Evolutionary conservation across 139 green algal genomes (phyloP), one percentile per base, ranked within the genome.

Genomic region (Chlamydomonas applanata): DNA sequence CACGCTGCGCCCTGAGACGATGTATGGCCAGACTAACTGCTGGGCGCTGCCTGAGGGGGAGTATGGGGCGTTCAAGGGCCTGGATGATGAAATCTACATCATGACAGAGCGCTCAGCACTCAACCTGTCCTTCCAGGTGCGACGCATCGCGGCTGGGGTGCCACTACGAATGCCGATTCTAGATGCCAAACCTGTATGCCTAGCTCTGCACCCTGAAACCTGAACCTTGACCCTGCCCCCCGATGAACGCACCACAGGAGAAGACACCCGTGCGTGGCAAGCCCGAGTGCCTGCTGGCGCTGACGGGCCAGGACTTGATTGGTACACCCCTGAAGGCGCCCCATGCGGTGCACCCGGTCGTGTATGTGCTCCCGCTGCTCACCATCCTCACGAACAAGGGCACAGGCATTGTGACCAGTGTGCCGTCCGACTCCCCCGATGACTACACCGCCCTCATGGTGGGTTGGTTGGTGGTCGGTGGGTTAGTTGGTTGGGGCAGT

Each of bases 11-110:
- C 95, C 96, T 0, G 96, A 99, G 85, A 99, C 96, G n/a, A 99
- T 99, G 96, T 98, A 97, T 73, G 96, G 96, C 32, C 95, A 99
- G 88, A 98, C 94, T 69, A 99, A 99, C 87, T 94, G 83, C 79
- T 99, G 96, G 96, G 89, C 90, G n/a, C 88, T 99, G 81, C 96
- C 96, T 0, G 92, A 98, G 22, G 96, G 96, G 20, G 72, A 96
- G 46, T 99, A 99, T 70, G 96, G 90, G 40, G 95, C 93, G 0
- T 98, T 88, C 87, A 76, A 86, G 62, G 92, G 86, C 24, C 71
- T 92, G 9, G 80, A 94, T 53, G 81, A 81, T 11, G 94, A 98
- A 70, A 77, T 98, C 1, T 98, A 97, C 65, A 80, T 99, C 52
- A 93, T 98, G 80, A 88, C 85, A 29, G 74, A 93, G 29, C 86